Evolutionary conservation across 106 monocot species (phyloP), one percentile per base, ranked within the genome.

Genomic region (Dioscorea alata): DNA sequence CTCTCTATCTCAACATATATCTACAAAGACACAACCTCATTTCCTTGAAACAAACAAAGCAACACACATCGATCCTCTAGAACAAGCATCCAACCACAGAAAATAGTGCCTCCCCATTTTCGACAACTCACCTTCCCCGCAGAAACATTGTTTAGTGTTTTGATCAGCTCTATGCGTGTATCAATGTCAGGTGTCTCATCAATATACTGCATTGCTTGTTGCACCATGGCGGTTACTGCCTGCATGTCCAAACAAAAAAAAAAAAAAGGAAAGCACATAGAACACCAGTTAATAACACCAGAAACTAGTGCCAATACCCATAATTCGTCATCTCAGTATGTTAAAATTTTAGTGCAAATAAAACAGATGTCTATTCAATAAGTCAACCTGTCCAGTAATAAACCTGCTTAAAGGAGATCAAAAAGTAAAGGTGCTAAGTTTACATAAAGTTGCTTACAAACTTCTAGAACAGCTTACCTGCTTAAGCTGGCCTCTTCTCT

Each of bases 1-100:
- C 97, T 86, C 79, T 99, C 97, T 60, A 99, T 93, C 74, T 99
- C 97, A 62, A 99, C 97, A 80, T 92, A 99, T 64, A 99, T 99
- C 97, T 99, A 74, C 58, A 78, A 77, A 73, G 0, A 18, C 20
- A 70, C 3, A 19, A 4, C 5, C 13, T 54, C 15, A 54, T 18
- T 54, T 18, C 54, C 5, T 54, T 0, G 13, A 13, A 54, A 8
- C 4, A 54, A 54, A 18, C 13, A 54, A 54, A 54, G 13, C 7
- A 54, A 42, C 42, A 8, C 42, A 42, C 10, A 42, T 3, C 6
- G 6, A 42, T 42, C 42, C 18, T 54, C 54, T 18, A 54, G 54
- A 54, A 14, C 54, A 54, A 18, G 54, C 51, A 20, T 28, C 16
- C 19, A 28, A 50, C 48, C 4, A 31, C 0, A n/a, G 9, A 42